Conservation (phyloP, 192 early-diverging fungal genomes). For the Coemansia javaensis region DNA sequence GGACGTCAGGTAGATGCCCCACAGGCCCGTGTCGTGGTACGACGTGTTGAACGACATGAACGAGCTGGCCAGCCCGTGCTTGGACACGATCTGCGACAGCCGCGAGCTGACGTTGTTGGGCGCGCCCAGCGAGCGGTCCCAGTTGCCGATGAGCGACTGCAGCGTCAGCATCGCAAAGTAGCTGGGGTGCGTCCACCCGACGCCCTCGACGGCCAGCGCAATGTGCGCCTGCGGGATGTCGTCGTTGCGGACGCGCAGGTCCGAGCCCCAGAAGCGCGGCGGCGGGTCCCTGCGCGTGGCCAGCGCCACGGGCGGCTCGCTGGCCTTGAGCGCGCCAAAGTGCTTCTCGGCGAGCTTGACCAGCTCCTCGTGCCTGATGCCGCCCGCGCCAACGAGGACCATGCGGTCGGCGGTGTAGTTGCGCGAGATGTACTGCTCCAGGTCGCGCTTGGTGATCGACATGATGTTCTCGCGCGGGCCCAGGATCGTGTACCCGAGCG, state of each 20-base stretch:
- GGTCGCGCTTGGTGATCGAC: constrained; percentile 79
- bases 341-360: constrained; percentile 89
- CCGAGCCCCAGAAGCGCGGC: constrained; percentile 85
- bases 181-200: constrained; percentile 89
- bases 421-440: constrained; percentile 81
- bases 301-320: constrained; percentile 51
- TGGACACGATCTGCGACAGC: constrained; percentile 75
- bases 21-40: constrained; percentile 96
- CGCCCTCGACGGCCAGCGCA: constrained; percentile 96
- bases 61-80: constrained; percentile 89
- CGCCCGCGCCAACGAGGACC: constrained; percentile 92
- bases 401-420: constrained; percentile 98
- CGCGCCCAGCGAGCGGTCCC: constrained; percentile 92
- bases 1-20: constrained; percentile 90
- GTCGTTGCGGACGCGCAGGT: constrained; percentile 84
- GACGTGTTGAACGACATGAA: constrained; percentile 99
- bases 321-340: constrained; percentile 75
- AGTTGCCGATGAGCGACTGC: constrained; percentile 93
- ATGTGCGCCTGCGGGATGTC: constrained; percentile 89
- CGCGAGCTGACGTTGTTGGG: constrained; percentile 81
- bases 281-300: constrained; percentile 48
- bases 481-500: constrained; percentile 89
- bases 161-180: constrained; percentile 95
- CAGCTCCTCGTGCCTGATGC: constrained; percentile 87
- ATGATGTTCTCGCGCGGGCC: constrained; percentile 93